These are phyloP conservation scores for Russula olivacea DNA, from an alignment of 768 basidiomycete species.

Conservation along the genomic window DNA sequence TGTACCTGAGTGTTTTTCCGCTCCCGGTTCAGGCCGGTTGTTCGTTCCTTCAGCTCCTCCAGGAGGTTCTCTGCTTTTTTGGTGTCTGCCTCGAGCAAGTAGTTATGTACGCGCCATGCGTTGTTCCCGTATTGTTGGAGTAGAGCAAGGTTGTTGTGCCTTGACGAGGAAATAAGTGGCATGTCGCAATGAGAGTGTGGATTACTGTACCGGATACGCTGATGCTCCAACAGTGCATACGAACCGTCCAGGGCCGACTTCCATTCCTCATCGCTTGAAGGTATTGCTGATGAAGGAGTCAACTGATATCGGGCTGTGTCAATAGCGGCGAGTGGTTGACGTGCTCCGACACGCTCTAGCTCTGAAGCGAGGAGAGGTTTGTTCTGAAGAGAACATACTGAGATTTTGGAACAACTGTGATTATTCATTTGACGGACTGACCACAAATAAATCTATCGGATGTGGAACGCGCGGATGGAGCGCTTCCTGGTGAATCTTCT, in stretches of 20 bases:
- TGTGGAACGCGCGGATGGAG: constrained; percentile 72
- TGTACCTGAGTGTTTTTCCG: constrained; percentile 80
- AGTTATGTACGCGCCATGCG: constrained; percentile 90
- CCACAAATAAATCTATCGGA: constrained; percentile 58
- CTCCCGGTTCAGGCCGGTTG: constrained; percentile 81
- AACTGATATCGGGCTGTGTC: constrained; percentile 72
- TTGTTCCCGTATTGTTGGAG: constrained; percentile 85
- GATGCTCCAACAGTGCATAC: constrained; percentile 79
- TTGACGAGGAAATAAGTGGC: constrained; percentile 31
- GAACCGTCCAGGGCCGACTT: constrained; percentile 67
- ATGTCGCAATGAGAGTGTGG: neutral
- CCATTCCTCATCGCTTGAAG: constrained; percentile 75
- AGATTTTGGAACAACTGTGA: constrained; percentile 2
- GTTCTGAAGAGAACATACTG: constrained; percentile 40
- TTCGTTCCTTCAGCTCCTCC: constrained; percentile 73
- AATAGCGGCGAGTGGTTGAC: constrained; percentile 56
- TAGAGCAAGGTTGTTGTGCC: constrained; percentile 77
- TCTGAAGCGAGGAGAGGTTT: constrained; percentile 67
- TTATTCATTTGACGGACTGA: constrained; percentile 37
- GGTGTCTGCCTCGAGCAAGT: constrained; percentile 71
- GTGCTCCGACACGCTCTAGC: constrained; percentile 64
- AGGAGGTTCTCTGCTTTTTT: constrained; percentile 63
- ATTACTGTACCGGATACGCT: constrained; percentile 58
- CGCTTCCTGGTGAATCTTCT: constrained; percentile 44
- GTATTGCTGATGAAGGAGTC: constrained; percentile 55